Evolutionary conservation across 2,329 filamentous ascomycete genomes (phyloP).

Genomic region (Beauveria varroae): DNA sequence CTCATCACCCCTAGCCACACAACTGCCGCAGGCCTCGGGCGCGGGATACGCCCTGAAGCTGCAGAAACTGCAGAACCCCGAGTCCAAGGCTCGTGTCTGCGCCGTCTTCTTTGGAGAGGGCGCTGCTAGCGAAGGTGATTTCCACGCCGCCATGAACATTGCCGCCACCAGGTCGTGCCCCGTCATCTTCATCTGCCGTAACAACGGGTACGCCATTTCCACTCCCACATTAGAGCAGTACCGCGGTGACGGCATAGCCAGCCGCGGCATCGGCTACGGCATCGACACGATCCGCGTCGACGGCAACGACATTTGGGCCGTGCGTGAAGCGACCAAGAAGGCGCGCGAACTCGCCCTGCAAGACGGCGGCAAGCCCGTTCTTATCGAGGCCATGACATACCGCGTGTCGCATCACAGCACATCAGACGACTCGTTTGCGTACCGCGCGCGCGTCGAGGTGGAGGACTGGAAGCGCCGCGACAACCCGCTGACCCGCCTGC

Average conservation of each 20-base stretch:
- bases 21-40: conserved; percentile 81
- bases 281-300: conserved; percentile 89
- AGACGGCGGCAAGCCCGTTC: conserved; percentile 71
- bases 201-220: conserved; percentile 88
- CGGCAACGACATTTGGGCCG: conserved; percentile 90
- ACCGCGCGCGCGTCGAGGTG: conserved; percentile 87
- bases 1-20: conserved; percentile 74
- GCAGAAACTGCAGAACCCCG: conserved; percentile 65
- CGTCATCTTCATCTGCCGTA: conserved; percentile 82
- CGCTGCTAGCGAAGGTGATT: conserved; percentile 84
- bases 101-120: conserved; percentile 88
- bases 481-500: conserved; percentile 75
- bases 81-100: conserved; percentile 58
- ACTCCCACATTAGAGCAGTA: conserved; percentile 89
- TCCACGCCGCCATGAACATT: conserved; percentile 85
- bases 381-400: conserved; percentile 96
- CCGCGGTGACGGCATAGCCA: conserved; percentile 83
- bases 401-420: conserved; percentile 97
- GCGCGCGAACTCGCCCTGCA: conserved; percentile 73
- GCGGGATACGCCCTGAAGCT: conserved; percentile 84
- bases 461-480: conserved; percentile 91
- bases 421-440: conserved; percentile 93
- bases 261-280: conserved; percentile 81
- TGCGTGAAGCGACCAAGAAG: conserved; percentile 69
- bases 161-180: conserved; percentile 84